Evolutionary conservation across 345 rosid genomes (phyloP).

Genomic region (Draba incana): DNA sequence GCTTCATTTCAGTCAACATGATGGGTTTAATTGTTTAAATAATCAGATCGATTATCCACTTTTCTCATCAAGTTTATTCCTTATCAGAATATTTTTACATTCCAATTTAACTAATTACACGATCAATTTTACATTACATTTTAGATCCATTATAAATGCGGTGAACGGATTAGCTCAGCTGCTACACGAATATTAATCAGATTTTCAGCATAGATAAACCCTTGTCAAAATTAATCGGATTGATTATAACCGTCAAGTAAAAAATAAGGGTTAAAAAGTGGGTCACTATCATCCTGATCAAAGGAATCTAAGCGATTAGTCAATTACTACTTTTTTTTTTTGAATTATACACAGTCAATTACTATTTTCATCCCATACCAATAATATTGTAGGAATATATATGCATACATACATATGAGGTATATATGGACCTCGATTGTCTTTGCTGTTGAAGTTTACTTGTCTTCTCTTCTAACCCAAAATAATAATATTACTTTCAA

Average conservation of each 20-base stretch:
- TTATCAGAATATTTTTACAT: no score
- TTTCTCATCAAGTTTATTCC: no score
- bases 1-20: background rate
- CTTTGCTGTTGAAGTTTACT: constrained; percentile 38
- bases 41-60: no score
- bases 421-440: constrained; percentile 23
- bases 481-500: constrained; percentile 6
- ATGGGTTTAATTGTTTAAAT: background rate
- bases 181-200: no score
- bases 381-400: background rate
- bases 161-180: no score
- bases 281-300: constrained; percentile 34
- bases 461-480: constrained; percentile 40
- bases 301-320: constrained; percentile 28
- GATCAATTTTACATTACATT: no score
- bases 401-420: constrained; percentile 4
- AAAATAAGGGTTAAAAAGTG: constrained; percentile 28
- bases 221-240: background rate
- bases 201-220: no score
- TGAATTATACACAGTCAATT: no score
- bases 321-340: constrained; percentile 32
- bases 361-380: constrained; percentile 35
- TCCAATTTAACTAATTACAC: no score
- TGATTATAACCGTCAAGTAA: constrained; percentile 18
- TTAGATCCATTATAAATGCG: no score